Evolutionary conservation across 140 eudicot species (phyloP).

Genomic region (Cichorium intybus): DNA sequence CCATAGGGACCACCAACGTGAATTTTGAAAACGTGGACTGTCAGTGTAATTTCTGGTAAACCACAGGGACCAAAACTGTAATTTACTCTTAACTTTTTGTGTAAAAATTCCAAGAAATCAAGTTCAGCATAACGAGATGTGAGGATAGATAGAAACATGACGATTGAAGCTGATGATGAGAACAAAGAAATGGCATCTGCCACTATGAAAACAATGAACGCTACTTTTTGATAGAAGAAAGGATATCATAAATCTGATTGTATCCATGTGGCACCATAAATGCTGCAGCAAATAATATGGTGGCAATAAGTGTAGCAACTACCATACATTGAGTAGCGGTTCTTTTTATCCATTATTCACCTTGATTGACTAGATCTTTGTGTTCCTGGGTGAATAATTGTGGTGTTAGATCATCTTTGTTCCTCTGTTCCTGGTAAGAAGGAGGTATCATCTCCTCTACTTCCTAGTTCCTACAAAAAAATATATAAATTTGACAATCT

Average conservation of each 20-base stretch:
- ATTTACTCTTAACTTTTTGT: too few relatives aligned
- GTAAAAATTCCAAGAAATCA: constrained; percentile 36
- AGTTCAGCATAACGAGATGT: constrained; percentile 35
- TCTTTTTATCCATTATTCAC: constrained; percentile 13
- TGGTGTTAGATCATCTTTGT: background rate
- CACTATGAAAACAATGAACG: constrained; percentile 21
- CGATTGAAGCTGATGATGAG: background rate
- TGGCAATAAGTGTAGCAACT: constrained; percentile 6
- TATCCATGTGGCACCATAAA: constrained; percentile 18
- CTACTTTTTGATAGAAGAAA: constrained; percentile 1
- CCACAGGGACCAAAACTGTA: too few relatives aligned
- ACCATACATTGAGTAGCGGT: constrained; percentile 15
- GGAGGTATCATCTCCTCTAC: constrained; percentile 16
- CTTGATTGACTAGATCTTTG: background rate
- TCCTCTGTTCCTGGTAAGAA: background rate
- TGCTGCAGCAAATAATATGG: background rate
- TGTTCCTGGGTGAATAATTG: background rate
- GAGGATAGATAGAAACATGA: constrained; percentile 45
- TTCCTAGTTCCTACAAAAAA: too few relatives aligned
- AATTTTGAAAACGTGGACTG: too few relatives aligned
- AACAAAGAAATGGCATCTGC: constrained; percentile 25
- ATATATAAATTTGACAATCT: too few relatives aligned
- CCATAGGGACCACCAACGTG: too few relatives aligned
- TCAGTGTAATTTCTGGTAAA: too few relatives aligned
- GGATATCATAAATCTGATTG: constrained; percentile 18